A percentile compares a stretch with the other conserved stretches of the same genome.
phyloP scores from a whole-genome alignment of 768 basidiomycete genomes.

The Hortiboletus flavorubellus region DNA sequence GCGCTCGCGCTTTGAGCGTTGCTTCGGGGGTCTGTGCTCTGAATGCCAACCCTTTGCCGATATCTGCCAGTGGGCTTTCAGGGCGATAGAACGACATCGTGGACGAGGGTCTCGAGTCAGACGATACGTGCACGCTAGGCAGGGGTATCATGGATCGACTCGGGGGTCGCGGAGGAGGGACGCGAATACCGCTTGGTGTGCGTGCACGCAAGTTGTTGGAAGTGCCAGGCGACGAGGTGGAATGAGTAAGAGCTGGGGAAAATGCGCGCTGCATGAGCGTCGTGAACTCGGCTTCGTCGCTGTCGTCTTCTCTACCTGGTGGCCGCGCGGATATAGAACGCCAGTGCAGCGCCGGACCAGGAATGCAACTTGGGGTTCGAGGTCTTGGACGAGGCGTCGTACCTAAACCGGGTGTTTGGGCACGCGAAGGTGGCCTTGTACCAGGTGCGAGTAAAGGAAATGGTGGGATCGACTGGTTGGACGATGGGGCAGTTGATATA shows the following conservation, averaged over 20 bases:
- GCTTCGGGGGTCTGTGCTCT: conserved; percentile 72
- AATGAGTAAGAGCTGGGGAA: conserved; percentile 53
- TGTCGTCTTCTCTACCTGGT: conserved; percentile 44
- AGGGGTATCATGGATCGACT: conserved; percentile 84
- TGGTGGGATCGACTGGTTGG: conserved; percentile 37
- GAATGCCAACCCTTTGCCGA: conserved; percentile 32
- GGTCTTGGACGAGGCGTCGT: conserved; percentile 66
- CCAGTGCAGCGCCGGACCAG: conserved; percentile 52
- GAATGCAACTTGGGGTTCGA: conserved; percentile 79
- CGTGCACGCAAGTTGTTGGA: conserved; percentile 26
- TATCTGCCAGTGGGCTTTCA: conserved; percentile 48
- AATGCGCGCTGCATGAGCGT: conserved; percentile 57
- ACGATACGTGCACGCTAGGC: conserved; percentile 66
- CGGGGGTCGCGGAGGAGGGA: conserved; percentile 67
- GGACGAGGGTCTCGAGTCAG: conserved; percentile 67
- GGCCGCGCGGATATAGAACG: conserved; percentile 47
- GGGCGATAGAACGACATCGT: conserved; percentile 66
- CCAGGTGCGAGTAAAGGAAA: conserved; percentile 26
- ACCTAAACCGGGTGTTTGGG: conserved; percentile 49
- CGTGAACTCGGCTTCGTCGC: conserved; percentile 42
- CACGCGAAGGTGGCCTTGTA: conserved; percentile 48
- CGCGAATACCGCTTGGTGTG: conserved; percentile 40
- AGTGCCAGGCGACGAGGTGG: conserved; percentile 41
- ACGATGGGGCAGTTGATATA: conserved; percentile 63
- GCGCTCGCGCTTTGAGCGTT: conserved; percentile 53